Evolutionary conservation across 2,329 filamentous ascomycete genomes (phyloP), one percentile per base, ranked within the genome.

Genomic region (Penicillium sp.): DNA sequence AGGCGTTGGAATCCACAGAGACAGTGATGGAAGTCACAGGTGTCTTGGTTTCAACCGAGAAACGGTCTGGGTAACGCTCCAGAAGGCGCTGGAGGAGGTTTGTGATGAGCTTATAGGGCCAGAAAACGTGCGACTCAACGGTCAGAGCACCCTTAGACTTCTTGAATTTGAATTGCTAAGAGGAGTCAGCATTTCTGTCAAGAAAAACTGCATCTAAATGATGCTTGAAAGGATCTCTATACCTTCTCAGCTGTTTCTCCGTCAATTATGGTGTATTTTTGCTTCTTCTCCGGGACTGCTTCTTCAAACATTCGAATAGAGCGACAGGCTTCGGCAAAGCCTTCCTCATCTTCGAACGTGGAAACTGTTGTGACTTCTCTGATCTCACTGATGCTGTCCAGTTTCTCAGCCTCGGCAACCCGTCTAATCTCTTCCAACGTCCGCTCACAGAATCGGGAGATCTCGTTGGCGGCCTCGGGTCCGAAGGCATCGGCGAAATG

Each of bases 291-390:
- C 17, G 38, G 38, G 38, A 42, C 38, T 19, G 38, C 80, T 70
- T 0, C 82, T 76, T 63, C 82, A 82, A 4, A 74, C 83, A 65
- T 88, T 86, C 2, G 83, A 87, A 1, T 83, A 82, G 62, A 22
- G 28, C 35, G 24, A 58, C 60, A 56, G 40, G 53, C 54, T 19
- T 61, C 59, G 2, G 66, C 60, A 17, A 74, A 65, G 30, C 73
- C 74, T 63, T 72, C 71, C 56, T 71, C 65, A 24, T 73, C 53
- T 19, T 56, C 53, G 22, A 19, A 56, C 8, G 15, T 56, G 13
- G 38, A 2, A 22, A 56, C 37, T 26, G 53, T 30, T 13, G 53
- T 55, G 35, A 55, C 53, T n/a, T 55, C 53, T 56, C 53, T 56
- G 9, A 44, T 56, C 38, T 56, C 53, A 30, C 53, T 56, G 22